phyloP scores from a whole-genome alignment of 148 eudicot genomes.

The Nyssa sinensis region DNA sequence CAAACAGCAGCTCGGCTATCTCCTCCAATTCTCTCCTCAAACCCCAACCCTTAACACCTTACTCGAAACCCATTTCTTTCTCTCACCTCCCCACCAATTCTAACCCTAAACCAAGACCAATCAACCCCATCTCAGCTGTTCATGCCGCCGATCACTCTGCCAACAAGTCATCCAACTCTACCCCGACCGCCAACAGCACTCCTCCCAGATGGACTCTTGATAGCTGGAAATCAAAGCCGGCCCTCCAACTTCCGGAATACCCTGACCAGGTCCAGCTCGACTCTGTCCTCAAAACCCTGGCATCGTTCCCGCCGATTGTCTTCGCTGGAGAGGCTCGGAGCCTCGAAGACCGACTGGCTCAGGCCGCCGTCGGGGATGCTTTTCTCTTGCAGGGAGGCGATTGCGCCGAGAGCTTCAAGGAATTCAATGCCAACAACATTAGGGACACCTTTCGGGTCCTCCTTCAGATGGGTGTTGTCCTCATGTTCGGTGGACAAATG shows the following conservation, averaged over 20 bases:
- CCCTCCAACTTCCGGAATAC: slow-evolving; percentile 62
- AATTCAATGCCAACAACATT: slow-evolving; percentile 65
- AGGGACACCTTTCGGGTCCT: slow-evolving; percentile 73
- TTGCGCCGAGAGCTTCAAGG: slow-evolving; percentile 83
- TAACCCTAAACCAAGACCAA: slow-evolving; percentile 4
- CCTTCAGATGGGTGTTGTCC: slow-evolving; percentile 77
- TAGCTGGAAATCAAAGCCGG: slow-evolving; percentile 57
- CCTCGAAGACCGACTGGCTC: slow-evolving; percentile 59
- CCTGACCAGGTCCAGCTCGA: slow-evolving; percentile 41
- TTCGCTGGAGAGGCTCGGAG: slow-evolving; percentile 69
- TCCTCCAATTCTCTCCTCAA: slow-evolving; percentile 9
- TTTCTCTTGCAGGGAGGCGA: slow-evolving; percentile 73
- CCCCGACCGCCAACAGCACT: slow-evolving; percentile 14
- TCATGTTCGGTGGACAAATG: slow-evolving; percentile 80
- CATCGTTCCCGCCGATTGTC: slow-evolving; percentile 65
- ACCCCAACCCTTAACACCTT: neutral
- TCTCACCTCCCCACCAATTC: neutral
- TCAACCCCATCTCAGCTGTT: slow-evolving; percentile 21
- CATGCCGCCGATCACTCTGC: slow-evolving; percentile 13
- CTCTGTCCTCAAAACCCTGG: slow-evolving; percentile 48
- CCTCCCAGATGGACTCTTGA: slow-evolving; percentile 40
- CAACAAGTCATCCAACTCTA: slow-evolving; percentile 10
- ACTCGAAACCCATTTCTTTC: slow-evolving; percentile 21
- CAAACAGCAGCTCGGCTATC: slow-evolving; percentile 8
- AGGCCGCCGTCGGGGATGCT: slow-evolving; percentile 67